Evolutionary conservation across 1,139 yeast species (phyloP).

Genomic region (Saccharomyces hybrid): DNA sequence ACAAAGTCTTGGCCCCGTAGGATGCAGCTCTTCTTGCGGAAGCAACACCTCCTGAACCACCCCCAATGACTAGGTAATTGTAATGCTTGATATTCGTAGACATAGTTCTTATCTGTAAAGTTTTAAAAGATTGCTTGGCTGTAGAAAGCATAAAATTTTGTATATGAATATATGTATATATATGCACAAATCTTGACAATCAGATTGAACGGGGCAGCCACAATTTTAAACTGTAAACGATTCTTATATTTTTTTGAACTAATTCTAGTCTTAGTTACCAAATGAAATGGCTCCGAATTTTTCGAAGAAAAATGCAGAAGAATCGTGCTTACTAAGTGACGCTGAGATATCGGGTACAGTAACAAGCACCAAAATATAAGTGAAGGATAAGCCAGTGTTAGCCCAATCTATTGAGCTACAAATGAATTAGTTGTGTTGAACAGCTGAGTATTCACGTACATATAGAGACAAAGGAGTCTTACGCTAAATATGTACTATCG

Average conservation of each 20-base stretch:
- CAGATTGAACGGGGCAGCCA: background rate
- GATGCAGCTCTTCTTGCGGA: slow-evolving; percentile 94
- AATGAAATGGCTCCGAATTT: background rate
- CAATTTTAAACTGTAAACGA: background rate
- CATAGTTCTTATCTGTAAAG: slow-evolving; percentile 7
- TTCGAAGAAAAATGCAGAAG: background rate
- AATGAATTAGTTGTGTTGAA: background rate
- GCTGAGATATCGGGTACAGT: background rate
- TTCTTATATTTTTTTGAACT: background rate
- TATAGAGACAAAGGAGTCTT: background rate
- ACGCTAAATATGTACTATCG: slow-evolving; percentile 2
- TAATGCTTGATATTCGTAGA: slow-evolving; percentile 41
- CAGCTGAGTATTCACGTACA: background rate
- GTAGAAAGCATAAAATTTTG: slow-evolving; percentile 2
- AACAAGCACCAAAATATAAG: background rate
- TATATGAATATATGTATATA: background rate
- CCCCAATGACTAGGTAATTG: slow-evolving; percentile 92
- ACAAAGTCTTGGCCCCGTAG: slow-evolving; percentile 79
- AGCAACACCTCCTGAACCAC: slow-evolving; percentile 99
- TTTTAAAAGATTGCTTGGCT: slow-evolving; percentile 2
- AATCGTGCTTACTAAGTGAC: background rate
- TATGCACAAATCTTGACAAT: background rate
- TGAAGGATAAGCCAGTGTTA: background rate
- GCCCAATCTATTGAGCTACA: background rate
- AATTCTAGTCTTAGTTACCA: background rate